Evolutionary conservation across 495 filamentous ascomycete genomes (phyloP), one percentile per base, ranked within the genome.

Genomic region (Talaromyces thailandensis): DNA sequence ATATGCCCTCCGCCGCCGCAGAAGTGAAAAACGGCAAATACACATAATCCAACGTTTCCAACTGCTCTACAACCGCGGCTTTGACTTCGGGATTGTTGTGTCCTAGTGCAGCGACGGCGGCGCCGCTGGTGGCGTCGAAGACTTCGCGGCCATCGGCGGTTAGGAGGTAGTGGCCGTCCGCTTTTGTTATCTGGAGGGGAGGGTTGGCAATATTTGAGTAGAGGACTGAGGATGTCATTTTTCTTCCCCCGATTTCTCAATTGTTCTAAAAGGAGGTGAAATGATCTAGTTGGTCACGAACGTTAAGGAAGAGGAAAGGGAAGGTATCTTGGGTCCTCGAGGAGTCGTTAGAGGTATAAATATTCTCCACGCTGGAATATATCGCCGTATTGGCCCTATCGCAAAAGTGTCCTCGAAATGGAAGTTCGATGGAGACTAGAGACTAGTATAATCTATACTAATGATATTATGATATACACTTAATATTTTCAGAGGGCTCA

Each of bases 131-230:
- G 6, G 78, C 80, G 63, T 87, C 84, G 31, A 86, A 72, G 60
- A 88, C 77, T 57, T 68, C 72, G 4, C 76, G 75, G 26, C 81
- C 82, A 65, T 82, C 73, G 9, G 74, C 75, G 4, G 84, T 56
- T 52, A 63, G 62, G 8, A 74, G 45, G 23, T 53, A 53, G 24
- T 25, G 23, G 14, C 50, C 50, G 18, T 53, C 50, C 6, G n/a
- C 50, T 48, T 48, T 48, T 5, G 7, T 48, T 21, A 48, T 48
- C 21, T 48, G 43, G n/a, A 21, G 16, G 4, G 43, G 43, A 9
- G 43, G 43, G n/a, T 48, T 48, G n/a, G n/a, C 43, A 8, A 48
- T 48, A 18, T 48, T 48, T 5, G 43, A 21, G 43, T 48, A 48
- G n/a, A 48, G 43, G 43, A 48, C 43, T 48, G 43, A 48, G 43